These are phyloP conservation scores for Cardamine occulta DNA, from an alignment of 345 rosid species.

Conservation along the genomic window DNA sequence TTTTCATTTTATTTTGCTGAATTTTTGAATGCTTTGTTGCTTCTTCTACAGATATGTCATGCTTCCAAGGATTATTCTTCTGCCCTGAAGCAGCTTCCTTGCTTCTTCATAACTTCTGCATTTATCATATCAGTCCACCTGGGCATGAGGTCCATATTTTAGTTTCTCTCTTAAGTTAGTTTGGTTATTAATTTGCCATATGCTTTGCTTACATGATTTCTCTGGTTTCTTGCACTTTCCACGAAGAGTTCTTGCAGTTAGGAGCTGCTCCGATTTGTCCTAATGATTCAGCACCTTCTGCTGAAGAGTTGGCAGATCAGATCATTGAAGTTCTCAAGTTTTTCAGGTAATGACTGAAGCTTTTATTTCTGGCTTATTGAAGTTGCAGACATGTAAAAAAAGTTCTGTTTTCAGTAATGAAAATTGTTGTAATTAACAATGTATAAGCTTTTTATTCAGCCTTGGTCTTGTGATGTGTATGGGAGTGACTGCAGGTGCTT, in stretches of 20 bases:
- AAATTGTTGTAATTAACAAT: slow-evolving; percentile 11
- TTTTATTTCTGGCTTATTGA: slow-evolving; percentile 12
- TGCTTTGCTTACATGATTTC: slow-evolving; percentile 8
- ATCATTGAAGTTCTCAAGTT: slow-evolving; percentile 84
- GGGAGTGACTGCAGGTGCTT: slow-evolving; percentile 98
- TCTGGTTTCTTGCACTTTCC: slow-evolving; percentile 47
- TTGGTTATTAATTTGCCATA: slow-evolving; percentile 2
- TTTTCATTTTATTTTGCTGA: not conserved
- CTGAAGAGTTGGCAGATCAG: slow-evolving; percentile 91
- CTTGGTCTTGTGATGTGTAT: slow-evolving; percentile 94
- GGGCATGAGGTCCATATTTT: slow-evolving; percentile 91
- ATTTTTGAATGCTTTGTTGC: slow-evolving; percentile 1
- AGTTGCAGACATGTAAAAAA: slow-evolving; percentile 8
- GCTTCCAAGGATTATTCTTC: slow-evolving; percentile 92
- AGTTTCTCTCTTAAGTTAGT: slow-evolving; percentile 37
- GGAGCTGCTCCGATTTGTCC: slow-evolving; percentile 78
- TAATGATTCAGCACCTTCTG: slow-evolving; percentile 57
- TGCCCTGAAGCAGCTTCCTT: slow-evolving; percentile 96
- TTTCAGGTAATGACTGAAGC: slow-evolving; percentile 60
- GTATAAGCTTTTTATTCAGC: slow-evolving; percentile 49
- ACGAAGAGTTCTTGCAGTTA: slow-evolving; percentile 86
- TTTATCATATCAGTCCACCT: slow-evolving; percentile 95
- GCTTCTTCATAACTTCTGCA: slow-evolving; percentile 94
- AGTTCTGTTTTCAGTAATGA: not conserved
- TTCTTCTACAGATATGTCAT: slow-evolving; percentile 75